Evolutionary conservation across 495 filamentous ascomycete species (phyloP), one percentile per base, ranked within the genome.

Genomic region (Amniculicola lignicola): DNA sequence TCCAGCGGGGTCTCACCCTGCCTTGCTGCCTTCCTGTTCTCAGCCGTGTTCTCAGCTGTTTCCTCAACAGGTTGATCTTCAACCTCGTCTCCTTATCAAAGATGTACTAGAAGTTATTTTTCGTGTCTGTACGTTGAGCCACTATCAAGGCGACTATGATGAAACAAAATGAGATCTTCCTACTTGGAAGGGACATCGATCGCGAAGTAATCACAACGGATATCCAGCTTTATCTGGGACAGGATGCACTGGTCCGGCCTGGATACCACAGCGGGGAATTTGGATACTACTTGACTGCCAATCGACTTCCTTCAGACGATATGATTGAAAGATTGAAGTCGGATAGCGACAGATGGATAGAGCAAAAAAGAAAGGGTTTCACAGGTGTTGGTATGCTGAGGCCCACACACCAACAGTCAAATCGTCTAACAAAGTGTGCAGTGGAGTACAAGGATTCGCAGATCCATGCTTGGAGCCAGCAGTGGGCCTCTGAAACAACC

Each of bases 141-240:
- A n/a, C n/a, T n/a, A n/a, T n/a, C n/a, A n/a, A n/a, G n/a, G n/a
- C n/a, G n/a, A n/a, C n/a, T n/a, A n/a, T n/a, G n/a, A n/a, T n/a
- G n/a, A n/a, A n/a, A n/a, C n/a, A n/a, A n/a, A n/a, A n/a, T n/a
- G n/a, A n/a, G n/a, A n/a, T n/a, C n/a, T 95, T 93, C 70, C 82
- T 92, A 43, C 85, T 87, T 25, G 87, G 87, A 58, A 86, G 92
- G 63, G 89, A 89, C 62, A 96, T 96, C 69, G 86, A 86, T 71
- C 83, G 90, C 54, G 87, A 96, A 70, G 90, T 96, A 63, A 92
- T 96, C 72, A 88, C 88, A 67, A 86, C 89, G 67, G 90, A 96
- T 73, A 91, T 96, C 51, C 91, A 89, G 77, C 85, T 89, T 67
- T 95, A 93, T 68, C 82, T 96, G 51, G 90, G 89, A 56, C 88